Base-by-base conservation (phyloP, 2,329 filamentous ascomycete genomes). In the Fusarium oxysporum region DNA sequence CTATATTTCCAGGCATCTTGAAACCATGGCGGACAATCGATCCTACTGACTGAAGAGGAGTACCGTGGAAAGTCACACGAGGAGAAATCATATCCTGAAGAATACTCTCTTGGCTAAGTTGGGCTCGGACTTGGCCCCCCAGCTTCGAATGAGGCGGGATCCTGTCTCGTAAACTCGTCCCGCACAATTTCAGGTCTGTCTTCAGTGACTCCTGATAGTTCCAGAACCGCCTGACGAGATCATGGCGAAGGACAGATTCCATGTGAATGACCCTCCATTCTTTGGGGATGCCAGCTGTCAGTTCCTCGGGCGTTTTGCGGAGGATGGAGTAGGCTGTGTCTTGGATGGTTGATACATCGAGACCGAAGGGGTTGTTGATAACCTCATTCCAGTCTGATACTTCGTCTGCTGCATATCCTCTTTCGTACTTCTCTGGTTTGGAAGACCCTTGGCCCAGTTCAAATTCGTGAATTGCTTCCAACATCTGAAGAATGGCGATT, bases 21-120 rank as follows among this genome's bases (percentile, higher is more conserved):
- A 86, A 86, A 6, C 84, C 84, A 64, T 84, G 75, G 16, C 82
- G 81, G 17, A 86, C 81, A 45, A 86, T 86, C 4, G 81, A 84
- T 8, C 81, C 78, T 7, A 86, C 80, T 9, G 75, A 74, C 28
- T 78, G 60, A 19, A 81, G 78, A 8, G 73, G 70, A 1, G 82
- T 85, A 43, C 83, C 82, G 71, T 86, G 83, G 61, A 82, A 86
- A 4, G 82, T 84, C 17, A 83, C 66, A 16, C 74, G 73, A 8
- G 82, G 81, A 35, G 75, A 77, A 16, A 76, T 64, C 28, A 86
- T 76, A 45, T 83, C 76, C 23, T 83, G 78, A 1, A 83, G 76
- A 9, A 84, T 70, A 33, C 80, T 78, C 48, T 82, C 78, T 16
- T 73, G 41, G 8, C 43, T 56, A 12, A 72, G 12, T 14, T 33